Evolutionary conservation across 129 eudicot genomes (phyloP).

Genomic region (Escallonia rubra): DNA sequence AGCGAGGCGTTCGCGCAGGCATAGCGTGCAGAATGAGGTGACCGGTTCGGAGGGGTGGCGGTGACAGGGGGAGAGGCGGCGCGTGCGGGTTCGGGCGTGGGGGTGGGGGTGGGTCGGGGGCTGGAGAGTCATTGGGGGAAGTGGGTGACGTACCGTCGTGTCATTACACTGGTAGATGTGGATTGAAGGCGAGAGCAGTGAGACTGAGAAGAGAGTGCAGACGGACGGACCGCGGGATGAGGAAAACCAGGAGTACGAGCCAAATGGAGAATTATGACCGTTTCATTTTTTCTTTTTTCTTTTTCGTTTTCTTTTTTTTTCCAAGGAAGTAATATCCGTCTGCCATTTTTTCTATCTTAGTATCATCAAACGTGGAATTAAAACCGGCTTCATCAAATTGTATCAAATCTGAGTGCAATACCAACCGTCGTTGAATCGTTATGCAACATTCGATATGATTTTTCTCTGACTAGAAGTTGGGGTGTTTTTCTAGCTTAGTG

Average conservation of each 20-base stretch:
- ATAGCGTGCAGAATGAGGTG: slow-evolving; percentile 81
- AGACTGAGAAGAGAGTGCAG: not conserved
- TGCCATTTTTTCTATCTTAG: too few species aligned
- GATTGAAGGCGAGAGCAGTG: not conserved
- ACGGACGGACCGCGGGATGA: not conserved
- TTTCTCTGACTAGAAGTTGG: too few species aligned
- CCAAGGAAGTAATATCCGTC: too few species aligned
- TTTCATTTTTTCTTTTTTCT: too few species aligned
- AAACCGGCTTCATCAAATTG: too few species aligned
- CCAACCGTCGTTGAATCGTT: too few species aligned
- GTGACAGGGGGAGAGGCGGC: slow-evolving; percentile 64
- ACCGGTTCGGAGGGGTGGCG: slow-evolving; percentile 73
- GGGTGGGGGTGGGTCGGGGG: slow-evolving; percentile 30
- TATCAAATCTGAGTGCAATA: too few species aligned
- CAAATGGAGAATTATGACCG: too few species aligned
- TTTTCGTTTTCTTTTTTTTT: too few species aligned
- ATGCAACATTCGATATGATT: too few species aligned
- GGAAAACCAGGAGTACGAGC: not conserved
- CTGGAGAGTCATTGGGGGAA: slow-evolving; percentile 29
- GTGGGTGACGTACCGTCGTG: slow-evolving; percentile 3
- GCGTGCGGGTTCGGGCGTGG: slow-evolving; percentile 36
- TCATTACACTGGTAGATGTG: not conserved
- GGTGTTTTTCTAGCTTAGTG: too few species aligned
- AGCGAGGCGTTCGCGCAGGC: slow-evolving; percentile 81
- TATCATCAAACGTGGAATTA: too few species aligned